A percentile compares a stretch with the other conserved stretches of the same genome.
Evolutionary conservation across 1,284 basidiomycete species (phyloP).

Genomic region (Porphyrellus sp.): DNA sequence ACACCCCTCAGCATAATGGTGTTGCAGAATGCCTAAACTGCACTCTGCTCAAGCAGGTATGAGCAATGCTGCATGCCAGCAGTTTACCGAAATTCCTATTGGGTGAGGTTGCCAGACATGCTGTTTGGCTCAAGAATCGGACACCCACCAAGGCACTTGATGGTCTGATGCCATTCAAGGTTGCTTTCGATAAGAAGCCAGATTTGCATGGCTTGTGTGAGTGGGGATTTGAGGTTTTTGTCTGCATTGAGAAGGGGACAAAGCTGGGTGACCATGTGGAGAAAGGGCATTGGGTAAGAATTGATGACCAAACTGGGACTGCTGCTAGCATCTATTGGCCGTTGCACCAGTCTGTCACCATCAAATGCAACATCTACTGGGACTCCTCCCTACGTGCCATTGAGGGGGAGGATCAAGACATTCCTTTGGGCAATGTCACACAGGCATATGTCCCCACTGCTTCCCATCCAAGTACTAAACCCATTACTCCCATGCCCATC

Average conservation of each 20-base stretch:
- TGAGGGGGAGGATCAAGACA: background rate
- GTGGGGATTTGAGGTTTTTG: background rate
- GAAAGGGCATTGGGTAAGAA: background rate
- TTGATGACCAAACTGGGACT: background rate
- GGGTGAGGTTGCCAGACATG: background rate
- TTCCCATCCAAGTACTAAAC: too few species aligned
- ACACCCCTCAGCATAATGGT: background rate
- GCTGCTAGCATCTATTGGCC: background rate
- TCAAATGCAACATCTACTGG: background rate
- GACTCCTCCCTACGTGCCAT: background rate
- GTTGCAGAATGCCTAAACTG: background rate
- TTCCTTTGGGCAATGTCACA: background rate
- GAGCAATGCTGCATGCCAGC: background rate
- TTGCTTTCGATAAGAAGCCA: background rate
- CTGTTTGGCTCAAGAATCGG: background rate
- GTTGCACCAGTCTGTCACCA: background rate
- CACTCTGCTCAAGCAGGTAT: background rate
- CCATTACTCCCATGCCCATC: too few species aligned
- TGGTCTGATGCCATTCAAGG: background rate
- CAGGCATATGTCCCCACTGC: too few species aligned
- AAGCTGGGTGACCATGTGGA: too few species aligned
- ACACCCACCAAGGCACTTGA: too few species aligned
- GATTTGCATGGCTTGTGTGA: background rate
- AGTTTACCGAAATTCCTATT: too few species aligned
- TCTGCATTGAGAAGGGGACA: too few species aligned